Conservation (phyloP, 176 grass and related monocot species). For the Hordeum vulgare region DNA sequence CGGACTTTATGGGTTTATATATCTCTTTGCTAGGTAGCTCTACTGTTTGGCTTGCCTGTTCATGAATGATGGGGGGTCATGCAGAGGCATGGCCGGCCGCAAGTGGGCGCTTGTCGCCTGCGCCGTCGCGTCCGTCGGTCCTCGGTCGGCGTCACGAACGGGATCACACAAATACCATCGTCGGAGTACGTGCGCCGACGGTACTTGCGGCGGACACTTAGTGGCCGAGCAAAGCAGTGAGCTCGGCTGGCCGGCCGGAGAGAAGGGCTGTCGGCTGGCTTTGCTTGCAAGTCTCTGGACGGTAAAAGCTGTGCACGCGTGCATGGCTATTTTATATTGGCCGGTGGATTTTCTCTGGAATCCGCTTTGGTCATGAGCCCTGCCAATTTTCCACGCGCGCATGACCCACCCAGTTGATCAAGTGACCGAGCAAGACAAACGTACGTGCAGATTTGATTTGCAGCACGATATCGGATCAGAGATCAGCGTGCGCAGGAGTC, state of each 20-base stretch:
- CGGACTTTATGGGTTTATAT: background rate
- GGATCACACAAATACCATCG: background rate
- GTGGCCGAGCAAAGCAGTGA: background rate
- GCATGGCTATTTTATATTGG: background rate
- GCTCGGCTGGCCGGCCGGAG: background rate
- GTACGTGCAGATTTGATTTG: background rate
- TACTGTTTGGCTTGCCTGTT: background rate
- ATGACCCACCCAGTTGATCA: background rate
- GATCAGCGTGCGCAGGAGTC: background rate
- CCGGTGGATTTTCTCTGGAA: background rate
- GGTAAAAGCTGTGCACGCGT: background rate
- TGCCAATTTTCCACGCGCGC: background rate
- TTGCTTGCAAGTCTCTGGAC: background rate
- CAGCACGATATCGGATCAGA: background rate
- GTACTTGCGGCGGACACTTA: background rate
- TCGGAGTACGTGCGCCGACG: background rate
- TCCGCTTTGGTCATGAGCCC: background rate
- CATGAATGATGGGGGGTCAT: background rate
- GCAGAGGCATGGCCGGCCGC: background rate
- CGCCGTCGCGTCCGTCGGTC: background rate
- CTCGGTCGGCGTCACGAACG: background rate
- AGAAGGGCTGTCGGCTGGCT: background rate
- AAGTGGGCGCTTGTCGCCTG: background rate
- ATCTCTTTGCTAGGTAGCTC: background rate
- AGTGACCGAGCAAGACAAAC: background rate